phyloP scores from a whole-genome alignment of 2,329 filamentous ascomycete species.

The Trichoderma arundinaceum region DNA sequence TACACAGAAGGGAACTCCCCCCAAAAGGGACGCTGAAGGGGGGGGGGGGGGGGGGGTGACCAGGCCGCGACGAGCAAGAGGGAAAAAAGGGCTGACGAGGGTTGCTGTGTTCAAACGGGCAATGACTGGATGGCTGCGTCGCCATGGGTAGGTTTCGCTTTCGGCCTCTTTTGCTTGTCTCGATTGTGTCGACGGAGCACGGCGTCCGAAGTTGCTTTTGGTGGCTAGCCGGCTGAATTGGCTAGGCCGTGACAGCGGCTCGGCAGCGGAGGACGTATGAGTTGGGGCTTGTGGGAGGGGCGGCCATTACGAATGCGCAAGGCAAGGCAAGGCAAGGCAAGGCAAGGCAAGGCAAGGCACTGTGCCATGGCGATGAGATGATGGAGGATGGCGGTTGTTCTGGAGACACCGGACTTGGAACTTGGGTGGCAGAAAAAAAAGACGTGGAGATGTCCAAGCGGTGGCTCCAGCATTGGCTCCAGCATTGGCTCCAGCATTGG shows the following conservation, averaged over 20 bases:
- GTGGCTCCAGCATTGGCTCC: constrained; percentile 3
- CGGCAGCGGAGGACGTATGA: background rate
- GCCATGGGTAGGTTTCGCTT: constrained; percentile 12
- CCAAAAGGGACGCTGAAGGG: constrained; percentile 8
- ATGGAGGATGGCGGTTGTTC: background rate
- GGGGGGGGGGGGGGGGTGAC: background rate
- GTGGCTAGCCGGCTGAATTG: background rate
- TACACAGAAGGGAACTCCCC: background rate
- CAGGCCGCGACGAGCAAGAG: constrained; percentile 1
- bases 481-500: background rate
- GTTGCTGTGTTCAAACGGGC: background rate
- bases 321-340: too few species aligned
- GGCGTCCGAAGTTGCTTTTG: background rate
- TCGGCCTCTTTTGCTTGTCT: background rate
- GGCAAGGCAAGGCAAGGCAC: background rate
- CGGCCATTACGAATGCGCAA: too few species aligned
- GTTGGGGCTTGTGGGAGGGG: too few species aligned
- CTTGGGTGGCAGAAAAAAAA: background rate
- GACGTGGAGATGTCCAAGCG: background rate
- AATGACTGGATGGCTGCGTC: background rate
- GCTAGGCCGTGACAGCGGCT: background rate
- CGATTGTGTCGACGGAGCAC: background rate
- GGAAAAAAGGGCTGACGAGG: constrained; percentile 12
- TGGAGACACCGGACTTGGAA: background rate
- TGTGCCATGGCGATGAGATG: background rate